Base-by-base conservation (phyloP, 2,329 filamentous ascomycete species). In the Colletotrichum paranaense region DNA sequence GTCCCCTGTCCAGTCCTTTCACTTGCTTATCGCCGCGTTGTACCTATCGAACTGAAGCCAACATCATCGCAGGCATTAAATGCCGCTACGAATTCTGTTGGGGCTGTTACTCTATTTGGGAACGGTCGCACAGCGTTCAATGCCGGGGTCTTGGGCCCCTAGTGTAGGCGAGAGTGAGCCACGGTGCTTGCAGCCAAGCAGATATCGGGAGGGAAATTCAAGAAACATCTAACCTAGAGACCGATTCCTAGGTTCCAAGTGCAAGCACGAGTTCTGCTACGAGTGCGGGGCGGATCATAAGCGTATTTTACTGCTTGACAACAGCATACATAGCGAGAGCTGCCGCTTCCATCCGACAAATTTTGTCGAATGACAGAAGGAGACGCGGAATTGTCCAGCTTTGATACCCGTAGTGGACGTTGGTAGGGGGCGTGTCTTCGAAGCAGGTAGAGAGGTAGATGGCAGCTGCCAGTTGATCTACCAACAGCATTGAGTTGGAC, bases 31-130 rank as follows among this genome's bases (percentile, higher is more conserved):
- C 19, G 24, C 11, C 6, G 7, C 5, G 14, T 4, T n/a, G 11
- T n/a, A 62, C 19, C 26, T 26, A 9, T 28, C n/a, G 19, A 19
- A 49, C 62, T 49, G 7, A 72, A 46, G 52, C 68, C 62, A 68
- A 74, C 52, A 55, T 63, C 59, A 32, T 62, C 63, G 57, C 68
- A 84, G 82, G 82, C 77, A 78, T 79, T 62, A 81, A 78, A 52
- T 84, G 82, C 68, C 76, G 75, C 53, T 72, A 77, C 74, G 75
- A 83, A 57, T 84, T 82, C 66, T 84, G 82, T 75, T 82, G 81
- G 81, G 74, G 75, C 52, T 83, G 82, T 69, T 68, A 76, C 55
- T 53, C 70, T 22, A 59, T 52, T 16, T 79, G 77, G 77, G 22
- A 60, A 32, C 55, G 58, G 19, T 55, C 42, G 32, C 77, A 78